phyloP scores from a whole-genome alignment of 2,329 filamentous ascomycete genomes.

The Colletotrichum somersetense region DNA sequence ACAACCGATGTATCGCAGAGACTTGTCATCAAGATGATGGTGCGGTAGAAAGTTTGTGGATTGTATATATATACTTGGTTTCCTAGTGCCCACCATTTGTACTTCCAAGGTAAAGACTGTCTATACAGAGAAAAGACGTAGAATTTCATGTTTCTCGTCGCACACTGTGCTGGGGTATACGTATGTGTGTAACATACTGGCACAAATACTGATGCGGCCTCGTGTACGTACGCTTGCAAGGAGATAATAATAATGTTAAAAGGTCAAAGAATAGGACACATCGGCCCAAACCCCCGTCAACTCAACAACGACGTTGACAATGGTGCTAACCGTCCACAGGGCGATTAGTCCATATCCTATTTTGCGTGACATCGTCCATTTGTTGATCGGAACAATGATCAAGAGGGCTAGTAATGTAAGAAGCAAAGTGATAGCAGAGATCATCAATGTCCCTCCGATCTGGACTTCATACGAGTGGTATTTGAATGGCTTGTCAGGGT shows the following conservation, averaged over 20 bases:
- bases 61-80: slow-evolving; percentile 13
- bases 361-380: slow-evolving; percentile 84
- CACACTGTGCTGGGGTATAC: slow-evolving; percentile 35
- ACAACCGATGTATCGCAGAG: slow-evolving; percentile 17
- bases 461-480: slow-evolving; percentile 86
- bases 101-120: slow-evolving; percentile 29
- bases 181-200: slow-evolving; percentile 23
- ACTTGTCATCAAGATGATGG: neutral
- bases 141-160: slow-evolving; percentile 22
- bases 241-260: slow-evolving; percentile 13
- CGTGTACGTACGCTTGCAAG: slow-evolving; percentile 12
- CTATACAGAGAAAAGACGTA: neutral
- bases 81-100: neutral
- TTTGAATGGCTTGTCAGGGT: slow-evolving; percentile 72
- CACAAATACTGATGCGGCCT: slow-evolving; percentile 24
- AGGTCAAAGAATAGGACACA: slow-evolving; percentile 46
- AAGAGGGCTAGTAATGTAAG: slow-evolving; percentile 83
- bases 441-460: slow-evolving; percentile 85
- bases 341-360: slow-evolving; percentile 86
- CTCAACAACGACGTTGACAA: slow-evolving; percentile 86
- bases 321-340: slow-evolving; percentile 84
- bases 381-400: slow-evolving; percentile 84
- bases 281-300: slow-evolving; percentile 67
- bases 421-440: slow-evolving; percentile 87
- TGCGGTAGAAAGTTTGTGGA: slow-evolving; percentile 18